A percentile compares a stretch with the other conserved stretches of the same genome.
Conservation (phyloP, 2,329 filamentous ascomycete species). For the Fusarium domesticum region DNA sequence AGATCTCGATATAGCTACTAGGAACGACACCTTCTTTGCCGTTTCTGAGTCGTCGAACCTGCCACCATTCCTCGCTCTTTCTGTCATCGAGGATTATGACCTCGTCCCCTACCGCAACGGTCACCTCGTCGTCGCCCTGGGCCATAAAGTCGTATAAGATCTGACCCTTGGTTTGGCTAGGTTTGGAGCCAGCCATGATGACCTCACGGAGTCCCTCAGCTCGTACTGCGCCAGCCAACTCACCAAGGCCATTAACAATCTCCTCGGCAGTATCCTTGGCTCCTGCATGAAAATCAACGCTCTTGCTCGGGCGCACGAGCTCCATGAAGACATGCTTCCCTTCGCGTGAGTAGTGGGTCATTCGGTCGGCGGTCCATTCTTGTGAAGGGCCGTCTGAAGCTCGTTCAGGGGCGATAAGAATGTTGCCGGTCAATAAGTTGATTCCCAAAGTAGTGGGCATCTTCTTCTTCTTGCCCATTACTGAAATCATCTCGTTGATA, state of each 20-base stretch:
- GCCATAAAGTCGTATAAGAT: constrained; percentile 96
- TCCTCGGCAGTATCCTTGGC: constrained; percentile 96
- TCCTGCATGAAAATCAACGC: constrained; percentile 93
- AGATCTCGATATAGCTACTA: constrained; percentile 92
- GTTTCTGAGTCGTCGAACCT: constrained; percentile 84
- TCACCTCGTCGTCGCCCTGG: constrained; percentile 94
- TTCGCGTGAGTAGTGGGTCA: constrained; percentile 97
- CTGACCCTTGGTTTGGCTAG: constrained; percentile 68
- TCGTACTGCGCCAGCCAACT: constrained; percentile 79
- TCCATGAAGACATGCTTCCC: constrained; percentile 98
- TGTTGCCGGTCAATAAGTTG: constrained; percentile 81
- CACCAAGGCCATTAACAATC: constrained; percentile 83
- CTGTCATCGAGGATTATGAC: constrained; percentile 85
- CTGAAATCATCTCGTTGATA: constrained; percentile 95
- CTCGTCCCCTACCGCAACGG: constrained; percentile 84
- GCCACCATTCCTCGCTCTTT: constrained; percentile 98
- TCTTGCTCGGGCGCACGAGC: constrained; percentile 86
- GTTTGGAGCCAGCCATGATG: constrained; percentile 70
- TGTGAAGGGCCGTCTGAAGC: constrained; percentile 77
- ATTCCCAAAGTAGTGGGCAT: constrained; percentile 97
- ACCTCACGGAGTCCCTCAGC: constrained; percentile 85
- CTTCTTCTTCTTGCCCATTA: constrained; percentile 96
- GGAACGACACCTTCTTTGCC: constrained; percentile 95
- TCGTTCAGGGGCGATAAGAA: constrained; percentile 87
- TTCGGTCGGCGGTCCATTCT: constrained; percentile 91